Evolutionary conservation across 352 stramenopile species (phyloP).

Genomic region (Saprolegnia diclina): DNA sequence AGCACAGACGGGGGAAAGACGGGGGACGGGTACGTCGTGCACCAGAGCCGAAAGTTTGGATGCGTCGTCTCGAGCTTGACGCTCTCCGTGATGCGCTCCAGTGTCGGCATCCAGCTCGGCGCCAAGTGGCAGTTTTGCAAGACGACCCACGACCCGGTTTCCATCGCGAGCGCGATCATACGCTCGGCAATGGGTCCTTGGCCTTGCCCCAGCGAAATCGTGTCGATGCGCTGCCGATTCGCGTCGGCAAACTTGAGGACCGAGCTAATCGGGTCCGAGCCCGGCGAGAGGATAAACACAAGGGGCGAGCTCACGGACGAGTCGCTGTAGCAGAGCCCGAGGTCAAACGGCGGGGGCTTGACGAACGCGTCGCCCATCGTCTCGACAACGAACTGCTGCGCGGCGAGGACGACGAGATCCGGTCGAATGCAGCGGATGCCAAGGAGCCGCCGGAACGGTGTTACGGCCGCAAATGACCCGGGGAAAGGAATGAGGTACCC

Average conservation of each 20-base stretch:
- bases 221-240: constrained; percentile 66
- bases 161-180: constrained; percentile 77
- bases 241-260: constrained; percentile 87
- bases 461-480: constrained; percentile 48
- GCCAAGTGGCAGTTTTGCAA: constrained; percentile 89
- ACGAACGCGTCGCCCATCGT: constrained; percentile 90
- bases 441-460: constrained; percentile 67
- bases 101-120: constrained; percentile 89
- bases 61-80: constrained; percentile 80
- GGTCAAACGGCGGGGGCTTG: constrained; percentile 86
- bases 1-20: constrained; percentile 91
- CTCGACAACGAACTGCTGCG: constrained; percentile 86
- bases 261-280: constrained; percentile 86
- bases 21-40: constrained; percentile 90
- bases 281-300: constrained; percentile 90
- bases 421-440: constrained; percentile 77
- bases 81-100: constrained; percentile 89
- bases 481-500: constrained; percentile 80
- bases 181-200: constrained; percentile 87
- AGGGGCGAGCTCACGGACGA: constrained; percentile 79
- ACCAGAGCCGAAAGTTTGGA: constrained; percentile 89
- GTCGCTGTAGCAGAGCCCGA: constrained; percentile 83
- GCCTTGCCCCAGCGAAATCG: constrained; percentile 89
- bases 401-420: constrained; percentile 80
- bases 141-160: constrained; percentile 87